Evolutionary conservation across 1,284 basidiomycete genomes (phyloP).

Genomic region (Coniferiporia weirii): DNA sequence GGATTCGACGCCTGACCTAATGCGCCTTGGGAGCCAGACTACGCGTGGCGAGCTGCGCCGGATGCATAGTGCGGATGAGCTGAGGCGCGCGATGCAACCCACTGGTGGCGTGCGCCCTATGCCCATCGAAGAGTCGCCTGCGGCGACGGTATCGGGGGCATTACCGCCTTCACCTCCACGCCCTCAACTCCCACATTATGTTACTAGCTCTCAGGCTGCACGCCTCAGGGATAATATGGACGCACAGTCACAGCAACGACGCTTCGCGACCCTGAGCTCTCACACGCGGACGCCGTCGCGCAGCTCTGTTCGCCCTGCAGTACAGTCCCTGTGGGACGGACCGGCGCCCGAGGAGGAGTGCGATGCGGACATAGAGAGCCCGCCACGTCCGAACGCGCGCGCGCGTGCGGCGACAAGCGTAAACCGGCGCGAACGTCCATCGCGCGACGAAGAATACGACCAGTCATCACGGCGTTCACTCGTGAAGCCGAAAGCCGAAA

Average conservation of each 20-base stretch:
- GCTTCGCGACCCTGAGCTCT: slow-evolving; percentile 66
- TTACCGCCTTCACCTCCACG: slow-evolving; percentile 35
- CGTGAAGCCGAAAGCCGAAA: slow-evolving; percentile 32
- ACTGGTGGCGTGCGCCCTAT: slow-evolving; percentile 11
- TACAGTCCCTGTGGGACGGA: slow-evolving; percentile 36
- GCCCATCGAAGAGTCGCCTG: slow-evolving; percentile 17
- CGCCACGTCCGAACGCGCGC: slow-evolving; percentile 9
- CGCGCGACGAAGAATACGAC: slow-evolving; percentile 9
- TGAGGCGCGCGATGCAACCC: slow-evolving; percentile 43
- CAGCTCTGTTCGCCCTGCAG: slow-evolving; percentile 36
- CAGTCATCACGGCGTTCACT: slow-evolving; percentile 30
- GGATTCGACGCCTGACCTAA: slow-evolving; percentile 12
- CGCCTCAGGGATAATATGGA: slow-evolving; percentile 24
- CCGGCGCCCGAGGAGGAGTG: slow-evolving; percentile 25
- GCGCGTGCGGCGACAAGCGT: slow-evolving; percentile 15
- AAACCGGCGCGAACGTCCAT: neutral
- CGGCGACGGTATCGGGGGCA: neutral
- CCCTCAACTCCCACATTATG: slow-evolving; percentile 44
- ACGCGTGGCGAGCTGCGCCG: slow-evolving; percentile 54
- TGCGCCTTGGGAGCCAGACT: slow-evolving; percentile 19
- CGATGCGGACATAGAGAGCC: slow-evolving; percentile 11
- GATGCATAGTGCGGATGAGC: slow-evolving; percentile 85
- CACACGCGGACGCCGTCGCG: slow-evolving; percentile 31
- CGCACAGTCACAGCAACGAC: slow-evolving; percentile 20
- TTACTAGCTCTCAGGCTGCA: slow-evolving; percentile 60